Conservation (phyloP, 139 green algal species). For the Auxenochlorella pyrenoidosa region DNA sequence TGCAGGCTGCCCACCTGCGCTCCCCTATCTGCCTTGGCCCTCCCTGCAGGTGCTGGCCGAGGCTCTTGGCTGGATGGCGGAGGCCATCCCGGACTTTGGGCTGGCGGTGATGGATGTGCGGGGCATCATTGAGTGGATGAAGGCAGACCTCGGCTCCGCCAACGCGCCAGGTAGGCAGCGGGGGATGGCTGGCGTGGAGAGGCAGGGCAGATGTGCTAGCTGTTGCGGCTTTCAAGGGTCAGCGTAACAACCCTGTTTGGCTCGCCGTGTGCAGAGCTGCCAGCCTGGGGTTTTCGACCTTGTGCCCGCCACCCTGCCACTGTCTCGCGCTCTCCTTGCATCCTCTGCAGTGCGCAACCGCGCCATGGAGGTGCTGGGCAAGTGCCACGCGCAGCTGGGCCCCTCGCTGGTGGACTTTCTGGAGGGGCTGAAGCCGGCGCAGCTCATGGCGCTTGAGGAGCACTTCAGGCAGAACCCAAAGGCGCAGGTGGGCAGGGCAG, state of each 20-base stretch:
- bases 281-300: too few species aligned
- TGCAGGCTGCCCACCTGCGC: neutral
- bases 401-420: conserved; percentile 58
- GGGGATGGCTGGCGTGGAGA: too few species aligned
- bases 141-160: conserved; percentile 80
- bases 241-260: neutral
- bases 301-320: too few species aligned
- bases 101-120: conserved; percentile 71
- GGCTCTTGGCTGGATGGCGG: conserved; percentile 82
- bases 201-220: neutral
- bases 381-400: conserved; percentile 71
- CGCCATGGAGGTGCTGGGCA: conserved; percentile 71
- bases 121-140: conserved; percentile 78
- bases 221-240: too few species aligned
- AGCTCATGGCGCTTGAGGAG: conserved; percentile 88
- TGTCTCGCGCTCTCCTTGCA: too few species aligned
- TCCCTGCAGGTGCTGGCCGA: conserved; percentile 81
- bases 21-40: neutral
- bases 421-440: conserved; percentile 91
- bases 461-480: conserved; percentile 88
- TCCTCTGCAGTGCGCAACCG: conserved; percentile 69
- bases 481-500: conserved; percentile 39
- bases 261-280: too few species aligned
- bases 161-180: conserved; percentile 62
- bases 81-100: conserved; percentile 90